Percentiles rank a stretch among this genome's conserved stretches.
phyloP scores from a whole-genome alignment of 768 basidiomycete species.

The Podaxis sp. region DNA sequence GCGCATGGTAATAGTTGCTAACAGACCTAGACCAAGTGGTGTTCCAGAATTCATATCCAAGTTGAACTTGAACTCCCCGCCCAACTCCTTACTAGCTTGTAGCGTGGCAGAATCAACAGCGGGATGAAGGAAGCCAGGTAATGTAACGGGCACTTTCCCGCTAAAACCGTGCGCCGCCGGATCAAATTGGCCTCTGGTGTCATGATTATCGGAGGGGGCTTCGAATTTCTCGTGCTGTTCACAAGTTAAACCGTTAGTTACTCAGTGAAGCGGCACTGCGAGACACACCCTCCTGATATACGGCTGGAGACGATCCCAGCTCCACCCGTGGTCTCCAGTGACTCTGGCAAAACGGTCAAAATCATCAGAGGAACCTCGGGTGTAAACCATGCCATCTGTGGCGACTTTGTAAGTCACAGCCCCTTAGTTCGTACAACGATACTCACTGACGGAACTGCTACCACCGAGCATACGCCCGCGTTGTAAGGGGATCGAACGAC shows the following conservation, averaged over 20 bases:
- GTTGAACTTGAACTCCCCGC: slow-evolving; percentile 14
- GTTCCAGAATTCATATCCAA: slow-evolving; percentile 15
- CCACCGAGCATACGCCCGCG: slow-evolving; percentile 32
- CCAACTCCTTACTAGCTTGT: slow-evolving; percentile 18
- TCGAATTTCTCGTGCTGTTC: slow-evolving; percentile 21
- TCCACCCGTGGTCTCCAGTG: slow-evolving; percentile 30
- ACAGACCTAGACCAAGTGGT: slow-evolving; percentile 13
- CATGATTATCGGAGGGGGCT: slow-evolving; percentile 18
- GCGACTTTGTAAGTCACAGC: background rate
- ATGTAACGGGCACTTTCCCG: slow-evolving; percentile 19
- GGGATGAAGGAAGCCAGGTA: slow-evolving; percentile 17
- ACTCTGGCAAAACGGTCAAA: slow-evolving; percentile 24
- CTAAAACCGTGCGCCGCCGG: slow-evolving; percentile 21
- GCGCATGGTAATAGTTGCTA: background rate
- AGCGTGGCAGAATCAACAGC: slow-evolving; percentile 22
- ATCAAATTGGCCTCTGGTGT: slow-evolving; percentile 21
- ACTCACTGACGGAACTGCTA: slow-evolving; percentile 29
- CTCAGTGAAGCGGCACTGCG: background rate
- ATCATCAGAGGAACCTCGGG: slow-evolving; percentile 14
- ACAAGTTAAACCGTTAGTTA: background rate
- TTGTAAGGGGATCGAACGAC: slow-evolving; percentile 23
- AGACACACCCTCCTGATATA: slow-evolving; percentile 26
- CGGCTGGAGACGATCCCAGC: slow-evolving; percentile 28
- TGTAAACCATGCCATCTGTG: slow-evolving; percentile 22
- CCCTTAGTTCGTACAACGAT: background rate